phyloP scores from a whole-genome alignment of 1,139 yeast species.

The Pichia sp. region DNA sequence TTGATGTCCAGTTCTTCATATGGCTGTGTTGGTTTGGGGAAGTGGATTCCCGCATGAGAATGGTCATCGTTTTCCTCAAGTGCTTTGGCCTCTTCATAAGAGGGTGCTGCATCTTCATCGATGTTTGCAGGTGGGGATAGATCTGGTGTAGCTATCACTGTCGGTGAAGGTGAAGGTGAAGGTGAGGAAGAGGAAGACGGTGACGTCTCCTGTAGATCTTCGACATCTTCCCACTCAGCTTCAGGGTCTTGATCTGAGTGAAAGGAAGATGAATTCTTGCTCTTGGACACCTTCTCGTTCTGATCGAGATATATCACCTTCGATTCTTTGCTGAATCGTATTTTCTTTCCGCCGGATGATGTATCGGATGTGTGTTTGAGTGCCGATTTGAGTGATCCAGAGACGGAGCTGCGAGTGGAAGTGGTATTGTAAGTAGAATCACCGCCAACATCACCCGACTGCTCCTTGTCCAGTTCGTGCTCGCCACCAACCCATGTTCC shows the following conservation, averaged over 20 bases:
- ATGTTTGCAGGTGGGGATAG: not conserved
- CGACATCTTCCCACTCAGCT: constrained; percentile 28
- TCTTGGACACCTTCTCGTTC: constrained; percentile 18
- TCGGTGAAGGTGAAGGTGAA: not conserved
- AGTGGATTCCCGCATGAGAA: constrained; percentile 39
- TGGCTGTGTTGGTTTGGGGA: constrained; percentile 42
- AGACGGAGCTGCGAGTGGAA: not conserved
- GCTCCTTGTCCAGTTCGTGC: constrained; percentile 6
- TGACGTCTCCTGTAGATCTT: constrained; percentile 26
- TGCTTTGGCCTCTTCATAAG: constrained; percentile 4
- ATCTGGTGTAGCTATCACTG: not conserved
- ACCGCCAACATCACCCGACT: constrained; percentile 11
- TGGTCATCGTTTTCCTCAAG: constrained; percentile 24
- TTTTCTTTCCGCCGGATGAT: too few relatives aligned
- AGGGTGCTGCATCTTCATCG: constrained; percentile 39
- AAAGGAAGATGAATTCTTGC: constrained; percentile 1
- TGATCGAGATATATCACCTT: constrained; percentile 36
- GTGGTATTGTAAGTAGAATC: not conserved
- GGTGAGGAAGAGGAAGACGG: constrained; percentile 3
- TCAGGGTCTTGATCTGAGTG: constrained; percentile 11
- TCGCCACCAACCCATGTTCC: constrained; percentile 71
- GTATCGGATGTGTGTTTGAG: too few relatives aligned
- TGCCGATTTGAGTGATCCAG: constrained; percentile 2
- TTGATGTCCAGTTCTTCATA: constrained; percentile 43
- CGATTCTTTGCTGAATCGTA: constrained; percentile 37